phyloP scores from a whole-genome alignment of 106 monocot genomes.

The Cymbidium sinense region DNA sequence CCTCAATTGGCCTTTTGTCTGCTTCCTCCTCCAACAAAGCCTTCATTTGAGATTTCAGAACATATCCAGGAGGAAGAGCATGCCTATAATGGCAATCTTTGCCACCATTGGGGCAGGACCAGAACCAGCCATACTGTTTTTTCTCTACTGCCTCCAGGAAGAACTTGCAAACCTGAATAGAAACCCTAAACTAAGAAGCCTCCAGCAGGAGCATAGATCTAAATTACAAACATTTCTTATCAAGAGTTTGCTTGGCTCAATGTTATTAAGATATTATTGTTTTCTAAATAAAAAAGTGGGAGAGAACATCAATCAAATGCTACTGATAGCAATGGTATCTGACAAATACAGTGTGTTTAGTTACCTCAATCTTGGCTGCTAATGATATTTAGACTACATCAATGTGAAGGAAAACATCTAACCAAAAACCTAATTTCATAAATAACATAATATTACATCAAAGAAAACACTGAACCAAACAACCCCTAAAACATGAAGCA shows the following conservation, averaged over 20 bases:
- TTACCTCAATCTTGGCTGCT: background rate
- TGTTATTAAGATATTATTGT: background rate
- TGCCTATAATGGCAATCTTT: slow-evolving; percentile 98
- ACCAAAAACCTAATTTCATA: background rate
- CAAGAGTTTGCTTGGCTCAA: background rate
- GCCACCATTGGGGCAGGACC: slow-evolving; percentile 92
- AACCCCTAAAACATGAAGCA: background rate
- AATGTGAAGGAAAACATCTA: background rate
- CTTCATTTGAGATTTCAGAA: slow-evolving; percentile 98
- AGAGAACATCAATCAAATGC: no score
- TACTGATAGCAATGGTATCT: background rate
- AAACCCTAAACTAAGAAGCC: background rate
- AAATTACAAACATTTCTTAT: background rate
- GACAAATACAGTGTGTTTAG: background rate
- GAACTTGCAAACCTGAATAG: slow-evolving; percentile 79
- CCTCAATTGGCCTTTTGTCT: slow-evolving; percentile 78
- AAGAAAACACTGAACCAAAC: background rate
- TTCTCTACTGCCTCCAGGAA: slow-evolving; percentile 96
- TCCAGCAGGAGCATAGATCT: background rate
- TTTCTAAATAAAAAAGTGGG: background rate
- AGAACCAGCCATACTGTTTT: slow-evolving; percentile 99
- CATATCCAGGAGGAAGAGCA: slow-evolving; percentile 92
- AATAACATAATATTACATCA: background rate
- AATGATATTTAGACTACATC: background rate
- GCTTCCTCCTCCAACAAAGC: slow-evolving; percentile 89